Percentiles rank a stretch among this genome's conserved stretches.
Evolutionary conservation across 441 rosid genomes (phyloP).

Genomic region (Viola pubescens): DNA sequence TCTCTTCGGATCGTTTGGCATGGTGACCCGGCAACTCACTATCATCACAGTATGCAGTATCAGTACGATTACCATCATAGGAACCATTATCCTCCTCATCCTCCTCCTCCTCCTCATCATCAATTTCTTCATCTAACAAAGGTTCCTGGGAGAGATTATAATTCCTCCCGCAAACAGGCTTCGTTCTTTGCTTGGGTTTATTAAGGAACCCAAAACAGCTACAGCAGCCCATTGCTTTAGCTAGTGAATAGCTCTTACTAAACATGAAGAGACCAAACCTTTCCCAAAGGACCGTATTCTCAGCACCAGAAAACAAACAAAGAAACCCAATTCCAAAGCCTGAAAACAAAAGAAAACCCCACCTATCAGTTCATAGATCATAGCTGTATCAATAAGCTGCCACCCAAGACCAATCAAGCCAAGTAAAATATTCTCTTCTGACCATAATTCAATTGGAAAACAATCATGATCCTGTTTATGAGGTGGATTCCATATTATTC

Average conservation of each 20-base stretch:
- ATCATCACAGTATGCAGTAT: conserved; percentile 49
- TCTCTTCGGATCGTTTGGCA: conserved; percentile 59
- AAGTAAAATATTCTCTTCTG: neutral
- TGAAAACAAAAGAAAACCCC: conserved; percentile 24
- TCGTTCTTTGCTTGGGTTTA: conserved; percentile 37
- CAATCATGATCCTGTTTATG: neutral
- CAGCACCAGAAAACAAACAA: conserved; percentile 24
- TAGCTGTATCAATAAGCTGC: neutral
- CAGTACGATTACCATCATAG: conserved; percentile 45
- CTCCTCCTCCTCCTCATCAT: conserved; percentile 30
- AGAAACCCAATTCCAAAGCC: conserved; percentile 29
- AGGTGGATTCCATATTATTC: neutral
- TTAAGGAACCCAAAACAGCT: conserved; percentile 71
- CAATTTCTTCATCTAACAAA: conserved; percentile 50
- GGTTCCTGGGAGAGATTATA: conserved; percentile 38
- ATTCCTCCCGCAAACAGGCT: conserved; percentile 28
- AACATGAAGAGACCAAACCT: conserved; percentile 42
- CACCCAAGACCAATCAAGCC: neutral
- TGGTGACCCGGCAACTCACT: conserved; percentile 35
- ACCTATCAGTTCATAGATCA: conserved; percentile 12
- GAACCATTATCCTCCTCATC: conserved; percentile 39
- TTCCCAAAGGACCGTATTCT: conserved; percentile 17
- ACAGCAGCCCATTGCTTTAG: conserved; percentile 73
- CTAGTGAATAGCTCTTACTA: conserved; percentile 41
- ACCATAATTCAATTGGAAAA: neutral